Base-by-base conservation (phyloP, 2,329 filamentous ascomycete species). In the Cadophora gregata region DNA sequence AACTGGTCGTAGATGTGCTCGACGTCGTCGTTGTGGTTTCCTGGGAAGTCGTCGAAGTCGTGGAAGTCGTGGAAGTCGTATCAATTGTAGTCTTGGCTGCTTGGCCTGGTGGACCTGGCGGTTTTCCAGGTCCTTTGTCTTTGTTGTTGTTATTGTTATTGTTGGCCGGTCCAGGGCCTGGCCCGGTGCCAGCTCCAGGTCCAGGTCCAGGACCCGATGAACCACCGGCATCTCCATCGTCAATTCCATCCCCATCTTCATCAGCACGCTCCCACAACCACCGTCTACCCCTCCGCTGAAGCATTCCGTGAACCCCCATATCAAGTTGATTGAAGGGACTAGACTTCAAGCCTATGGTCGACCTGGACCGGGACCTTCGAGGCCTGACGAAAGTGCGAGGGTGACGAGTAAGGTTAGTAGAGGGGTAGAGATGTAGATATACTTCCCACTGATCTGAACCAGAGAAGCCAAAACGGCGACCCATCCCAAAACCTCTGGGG, bases 401-500 rank as follows among this genome's bases (percentile, higher is more conserved):
- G 31, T 36, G 19, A 31, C 16, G 53, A 33, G 31, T 24, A 24
- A 36, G 9, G 19, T n/a, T 21, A 21, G 9, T 38, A 3, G 51
- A 33, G 53, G 53, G 31, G 38, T 9, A 5, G 29, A 1, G n/a
- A 56, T 5, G 29, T 56, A 56, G 29, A 56, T 56, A 25, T 56
- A 56, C 53, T 24, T 19, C 38, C 10, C 8, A 19, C 36, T 31
- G 53, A 56, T 25, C 53, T 56, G 21, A 29, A 36, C 4, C n/a
- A 21, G 29, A 56, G 21, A 19, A 36, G 19, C 31, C 53, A 56
- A 38, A 25, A 38, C 29, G 25, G 53, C 31, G 5, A 36, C 31
- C 53, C 53, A 36, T 56, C 53, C 31, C 31, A 33, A 56, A 56
- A 56, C 53, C 36, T 56, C 53, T 56, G 53, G 31, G 53, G 31